Evolutionary conservation across 164 flowering plant species (phyloP).

Genomic region (Saururus chinensis): DNA sequence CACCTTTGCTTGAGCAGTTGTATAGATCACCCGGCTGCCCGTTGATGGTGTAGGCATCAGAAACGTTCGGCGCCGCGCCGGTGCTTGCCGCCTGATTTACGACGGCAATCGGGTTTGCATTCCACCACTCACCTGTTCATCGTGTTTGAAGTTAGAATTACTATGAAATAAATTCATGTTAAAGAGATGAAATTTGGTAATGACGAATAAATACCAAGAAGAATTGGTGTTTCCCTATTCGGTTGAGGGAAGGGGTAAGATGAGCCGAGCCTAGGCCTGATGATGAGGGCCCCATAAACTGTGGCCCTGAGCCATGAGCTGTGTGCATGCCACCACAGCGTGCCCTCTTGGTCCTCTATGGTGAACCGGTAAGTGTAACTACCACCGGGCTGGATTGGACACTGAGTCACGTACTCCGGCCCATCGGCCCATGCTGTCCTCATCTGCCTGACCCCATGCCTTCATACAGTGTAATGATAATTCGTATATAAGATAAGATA

Average conservation of each 20-base stretch:
- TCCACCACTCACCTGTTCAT: constrained; percentile 91
- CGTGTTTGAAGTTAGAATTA: too few species aligned
- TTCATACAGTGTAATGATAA: constrained; percentile 3
- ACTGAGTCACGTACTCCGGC: constrained; percentile 76
- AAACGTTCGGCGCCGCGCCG: constrained; percentile 73
- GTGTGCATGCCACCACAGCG: constrained; percentile 98
- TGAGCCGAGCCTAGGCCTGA: constrained; percentile 46
- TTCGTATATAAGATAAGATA: too few species aligned
- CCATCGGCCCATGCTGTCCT: constrained; percentile 96
- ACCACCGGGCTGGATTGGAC: constrained; percentile 79
- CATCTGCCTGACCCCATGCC: constrained; percentile 81
- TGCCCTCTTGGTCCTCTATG: constrained; percentile 76
- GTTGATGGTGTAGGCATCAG: constrained; percentile 87
- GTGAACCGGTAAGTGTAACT: constrained; percentile 83
- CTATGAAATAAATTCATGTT: too few species aligned
- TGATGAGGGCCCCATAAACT: constrained; percentile 84
- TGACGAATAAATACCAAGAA: constrained; percentile 48
- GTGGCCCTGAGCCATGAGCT: constrained; percentile 88
- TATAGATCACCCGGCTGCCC: constrained; percentile 95
- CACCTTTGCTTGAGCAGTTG: constrained; percentile 75
- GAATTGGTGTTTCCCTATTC: constrained; percentile 41
- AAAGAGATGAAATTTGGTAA: too few species aligned
- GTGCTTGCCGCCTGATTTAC: constrained; percentile 54
- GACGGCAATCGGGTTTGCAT: constrained; percentile 69
- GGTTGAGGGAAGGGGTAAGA: constrained; percentile 68